Conservation (phyloP, 805 yeast genomes). For the Pichia rugopelliculosa region DNA sequence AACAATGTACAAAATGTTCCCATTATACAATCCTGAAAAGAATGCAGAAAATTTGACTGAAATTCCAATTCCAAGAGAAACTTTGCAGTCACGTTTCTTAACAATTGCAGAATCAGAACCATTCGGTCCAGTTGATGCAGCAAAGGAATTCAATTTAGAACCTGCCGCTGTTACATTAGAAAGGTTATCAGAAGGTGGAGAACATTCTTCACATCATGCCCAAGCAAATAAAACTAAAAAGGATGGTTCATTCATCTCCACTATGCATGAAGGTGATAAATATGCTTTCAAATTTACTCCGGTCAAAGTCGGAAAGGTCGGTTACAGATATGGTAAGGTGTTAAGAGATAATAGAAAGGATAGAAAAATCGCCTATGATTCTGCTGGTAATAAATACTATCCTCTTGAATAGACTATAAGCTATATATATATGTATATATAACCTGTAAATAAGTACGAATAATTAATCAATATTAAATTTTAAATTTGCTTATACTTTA, state of each 20-base stretch:
- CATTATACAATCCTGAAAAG: slow-evolving; percentile 46
- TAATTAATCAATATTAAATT: background rate
- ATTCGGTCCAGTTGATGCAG: slow-evolving; percentile 94
- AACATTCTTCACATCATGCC: slow-evolving; percentile 34
- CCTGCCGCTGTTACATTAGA: slow-evolving; percentile 81
- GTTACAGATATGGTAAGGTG: slow-evolving; percentile 86
- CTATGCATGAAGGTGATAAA: slow-evolving; percentile 61
- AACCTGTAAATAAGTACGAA: background rate
- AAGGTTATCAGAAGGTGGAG: slow-evolving; percentile 55
- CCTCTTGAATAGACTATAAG: slow-evolving; percentile 18
- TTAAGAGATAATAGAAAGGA: slow-evolving; percentile 85
- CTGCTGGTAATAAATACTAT: slow-evolving; percentile 49
- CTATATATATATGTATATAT: background rate
- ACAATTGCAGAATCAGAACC: slow-evolving; percentile 93
- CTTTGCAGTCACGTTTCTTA: slow-evolving; percentile 72
- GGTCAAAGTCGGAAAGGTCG: slow-evolving; percentile 77
- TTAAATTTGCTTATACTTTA: too few species aligned
- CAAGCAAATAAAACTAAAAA: slow-evolving; percentile 21
- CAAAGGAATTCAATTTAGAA: slow-evolving; percentile 69
- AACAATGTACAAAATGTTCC: slow-evolving; percentile 74
- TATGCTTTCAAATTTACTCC: slow-evolving; percentile 65
- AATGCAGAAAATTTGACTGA: slow-evolving; percentile 79
- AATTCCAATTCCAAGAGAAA: slow-evolving; percentile 82
- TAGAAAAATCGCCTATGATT: slow-evolving; percentile 65
- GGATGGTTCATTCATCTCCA: slow-evolving; percentile 43